These are phyloP conservation scores for Penicillium frequentans DNA, from an alignment of 2,329 filamentous ascomycete species.

Conservation along the genomic window DNA sequence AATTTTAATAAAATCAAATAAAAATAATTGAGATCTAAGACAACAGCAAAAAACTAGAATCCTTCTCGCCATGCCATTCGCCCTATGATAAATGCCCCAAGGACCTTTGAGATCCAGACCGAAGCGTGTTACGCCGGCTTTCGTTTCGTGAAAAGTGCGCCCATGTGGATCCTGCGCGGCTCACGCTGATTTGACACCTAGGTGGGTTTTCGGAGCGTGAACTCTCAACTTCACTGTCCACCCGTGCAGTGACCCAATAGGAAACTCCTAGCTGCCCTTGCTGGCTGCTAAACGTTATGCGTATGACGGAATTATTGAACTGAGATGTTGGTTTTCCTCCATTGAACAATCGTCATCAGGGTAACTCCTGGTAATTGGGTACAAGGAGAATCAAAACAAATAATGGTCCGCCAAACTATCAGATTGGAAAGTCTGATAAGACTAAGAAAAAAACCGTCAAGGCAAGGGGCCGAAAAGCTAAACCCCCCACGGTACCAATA, in stretches of 20 bases:
- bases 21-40: neutral
- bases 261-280: neutral
- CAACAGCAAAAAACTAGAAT: neutral
- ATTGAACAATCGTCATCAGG: neutral
- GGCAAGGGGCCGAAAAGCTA: neutral
- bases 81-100: neutral
- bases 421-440: neutral
- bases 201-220: slow-evolving; percentile 10
- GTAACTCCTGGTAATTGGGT: neutral
- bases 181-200: slow-evolving; percentile 17
- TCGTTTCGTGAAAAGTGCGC: slow-evolving; percentile 18
- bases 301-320: neutral
- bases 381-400: neutral
- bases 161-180: slow-evolving; percentile 19
- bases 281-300: slow-evolving; percentile 1
- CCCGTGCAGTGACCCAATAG: slow-evolving; percentile 8
- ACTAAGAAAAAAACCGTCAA: neutral
- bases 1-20: neutral
- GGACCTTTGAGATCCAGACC: slow-evolving; percentile 7
- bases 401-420: neutral
- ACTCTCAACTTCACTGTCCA: slow-evolving; percentile 12
- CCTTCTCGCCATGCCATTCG: neutral
- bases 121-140: slow-evolving; percentile 11
- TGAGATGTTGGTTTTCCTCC: neutral
- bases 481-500: neutral